Evolutionary conservation across 2,329 filamentous ascomycete species (phyloP), one percentile per base, ranked within the genome.

Genomic region (Ustulina deusta): DNA sequence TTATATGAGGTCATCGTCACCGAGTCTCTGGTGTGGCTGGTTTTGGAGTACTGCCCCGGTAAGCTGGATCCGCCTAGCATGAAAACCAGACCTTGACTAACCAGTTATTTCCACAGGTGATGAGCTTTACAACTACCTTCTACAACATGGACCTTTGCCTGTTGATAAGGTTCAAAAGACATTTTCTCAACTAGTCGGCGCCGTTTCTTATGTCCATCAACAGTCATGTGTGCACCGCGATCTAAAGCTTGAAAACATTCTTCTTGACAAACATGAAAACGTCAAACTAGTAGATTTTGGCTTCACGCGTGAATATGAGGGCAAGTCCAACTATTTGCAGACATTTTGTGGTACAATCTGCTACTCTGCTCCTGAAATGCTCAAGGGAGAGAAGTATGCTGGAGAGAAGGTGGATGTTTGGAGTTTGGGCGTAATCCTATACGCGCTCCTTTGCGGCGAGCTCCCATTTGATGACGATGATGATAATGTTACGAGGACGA

Each of bases 1-100:
- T 85, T 99, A 25, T 98, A 99, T 84, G 96, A 99, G 83, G 95
- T 99, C 68, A 97, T 99, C 75, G 94, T 99, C 70, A 99, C 96
- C 1, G 96, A 99, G 81, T 90, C 85, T 57, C 81, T 98, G 79
- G 97, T 99, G 60, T 99, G 96, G 96, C 86, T 99, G 77, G 96
- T 97, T 34, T 83, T 99, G 75, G 96, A 99, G 83, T 99, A 97
- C 79, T 99, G 96, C 81, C 91, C 93, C 70, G 94, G 93, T 94
- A 87, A 59, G 83, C 20, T 38, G 3, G 55, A 11, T 46, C 2
- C 34, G 17, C 54, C 9, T 55, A 10, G 9, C 22, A 51, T 34
- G 25, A 40, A 10, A 15, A 32, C 17, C 10, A 34, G 59, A 20
- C 17, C 40, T 44, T 51, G 58, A 66, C 75, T 83, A 69, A 83